Percentiles rank a stretch among this genome's conserved stretches.
phyloP scores from a whole-genome alignment of 2,329 filamentous ascomycete genomes.

The Colletotrichum orchidophilum region DNA sequence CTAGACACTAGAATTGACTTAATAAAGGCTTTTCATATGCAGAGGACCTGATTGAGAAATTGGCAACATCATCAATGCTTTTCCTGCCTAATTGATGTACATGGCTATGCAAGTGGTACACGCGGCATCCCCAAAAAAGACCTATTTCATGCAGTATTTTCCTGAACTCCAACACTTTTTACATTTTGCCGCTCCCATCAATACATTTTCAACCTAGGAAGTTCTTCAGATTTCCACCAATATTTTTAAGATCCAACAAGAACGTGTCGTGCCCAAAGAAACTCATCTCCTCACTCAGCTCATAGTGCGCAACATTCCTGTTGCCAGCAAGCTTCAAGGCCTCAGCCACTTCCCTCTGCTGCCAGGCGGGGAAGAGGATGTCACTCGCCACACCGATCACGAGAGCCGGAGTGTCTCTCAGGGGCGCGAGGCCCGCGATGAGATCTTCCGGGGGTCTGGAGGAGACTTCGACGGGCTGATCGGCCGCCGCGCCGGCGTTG shows the following conservation, averaged over 20 bases:
- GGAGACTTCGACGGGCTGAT: conserved; percentile 41
- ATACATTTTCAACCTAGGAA: conserved; percentile 71
- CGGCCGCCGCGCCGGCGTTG: conserved; percentile 48
- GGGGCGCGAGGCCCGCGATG: conserved; percentile 74
- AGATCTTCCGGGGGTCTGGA: conserved; percentile 79
- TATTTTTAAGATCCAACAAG: conserved; percentile 88
- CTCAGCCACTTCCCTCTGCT: conserved; percentile 93
- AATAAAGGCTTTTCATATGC: not conserved
- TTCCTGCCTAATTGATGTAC: not conserved
- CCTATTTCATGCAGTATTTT: not conserved
- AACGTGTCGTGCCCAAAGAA: conserved; percentile 98
- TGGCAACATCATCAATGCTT: not conserved
- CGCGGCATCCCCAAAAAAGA: too few species aligned
- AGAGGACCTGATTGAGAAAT: not conserved
- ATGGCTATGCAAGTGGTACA: not conserved
- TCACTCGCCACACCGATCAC: conserved; percentile 96
- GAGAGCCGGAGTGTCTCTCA: conserved; percentile 82
- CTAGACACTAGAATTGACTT: not conserved
- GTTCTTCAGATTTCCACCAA: conserved; percentile 82
- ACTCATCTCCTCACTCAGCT: conserved; percentile 93
- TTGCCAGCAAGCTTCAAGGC: conserved; percentile 83
- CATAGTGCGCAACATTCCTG: conserved; percentile 82
- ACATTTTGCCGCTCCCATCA: not conserved
- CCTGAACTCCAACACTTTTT: not conserved
- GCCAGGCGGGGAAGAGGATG: conserved; percentile 97